Evolutionary conservation across 306 rosid species (phyloP), one percentile per base, ranked within the genome.

Genomic region (Fagus crenata): DNA sequence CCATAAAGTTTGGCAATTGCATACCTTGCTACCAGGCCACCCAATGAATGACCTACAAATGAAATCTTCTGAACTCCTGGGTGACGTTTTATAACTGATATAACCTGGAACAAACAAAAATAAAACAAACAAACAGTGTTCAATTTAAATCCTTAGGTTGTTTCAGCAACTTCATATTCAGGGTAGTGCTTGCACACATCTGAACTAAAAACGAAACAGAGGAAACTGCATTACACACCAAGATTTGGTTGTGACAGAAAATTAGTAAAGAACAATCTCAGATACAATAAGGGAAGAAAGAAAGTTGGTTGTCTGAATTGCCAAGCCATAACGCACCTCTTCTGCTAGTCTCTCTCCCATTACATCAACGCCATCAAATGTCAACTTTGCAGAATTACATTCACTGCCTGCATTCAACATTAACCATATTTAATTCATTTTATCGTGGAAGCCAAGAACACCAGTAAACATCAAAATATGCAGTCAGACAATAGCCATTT

Each of bases 331-430:
- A 51, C 82, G 7, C 49, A 90, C 98, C 96, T 94, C 98, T 64
- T 88, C 85, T 22, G 93, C 95, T 81, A 92, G 73, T 85, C 98
- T 89, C 55, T 89, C 85, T 84, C 96, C 98, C 86, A 89, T 89
- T 72, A 90, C 89, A 78, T 94, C 98, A 80, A 94, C 86, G 28
- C 98, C 98, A 49, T 90, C 95, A 65, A 92, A 86, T 36, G 98
- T 94, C 88, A 87, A 75, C 83, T 7, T 88, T 18, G 95, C 49
- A 75, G 78, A 69, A 85, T 94, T 92, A 70, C 90, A 75, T 78
- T 89, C 85, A 84, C 98, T 92, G 85, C 96, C 96, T 92, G 96
- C 89, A 85, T 72, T 77, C 59, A 86, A 84, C 70, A 78, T 56
- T 53, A 49, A 58, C 28, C 67, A 79, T 61, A 72, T 22, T 53